Evolutionary conservation across 177 flowering plant species (phyloP).

Genomic region (Vitis hybrid): DNA sequence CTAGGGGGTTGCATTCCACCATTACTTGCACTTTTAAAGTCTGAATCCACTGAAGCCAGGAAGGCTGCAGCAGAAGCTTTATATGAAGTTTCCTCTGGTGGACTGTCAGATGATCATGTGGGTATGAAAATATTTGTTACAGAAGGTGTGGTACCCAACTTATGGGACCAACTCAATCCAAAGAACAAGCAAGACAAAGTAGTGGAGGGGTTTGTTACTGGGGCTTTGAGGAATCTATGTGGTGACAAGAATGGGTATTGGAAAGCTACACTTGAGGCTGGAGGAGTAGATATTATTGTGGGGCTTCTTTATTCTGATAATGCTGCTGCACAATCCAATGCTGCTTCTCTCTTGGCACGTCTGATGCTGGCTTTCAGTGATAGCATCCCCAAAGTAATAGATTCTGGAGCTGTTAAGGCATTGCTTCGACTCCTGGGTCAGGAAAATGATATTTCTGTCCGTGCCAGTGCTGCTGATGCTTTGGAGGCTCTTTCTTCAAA

Average conservation of each 20-base stretch:
- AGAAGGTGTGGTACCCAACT: slow-evolving; percentile 85
- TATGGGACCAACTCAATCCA: slow-evolving; percentile 81
- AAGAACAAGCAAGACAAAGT: slow-evolving; percentile 71
- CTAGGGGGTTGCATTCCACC: slow-evolving; percentile 93
- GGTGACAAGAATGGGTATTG: slow-evolving; percentile 83
- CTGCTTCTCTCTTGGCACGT: slow-evolving; percentile 88
- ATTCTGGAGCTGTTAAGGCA: slow-evolving; percentile 68
- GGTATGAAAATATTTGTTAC: slow-evolving; percentile 90
- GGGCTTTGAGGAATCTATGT: slow-evolving; percentile 87
- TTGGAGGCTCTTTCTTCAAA: slow-evolving; percentile 73
- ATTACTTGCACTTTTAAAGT: slow-evolving; percentile 75
- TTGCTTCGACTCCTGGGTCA: slow-evolving; percentile 59
- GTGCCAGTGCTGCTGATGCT: slow-evolving; percentile 91
- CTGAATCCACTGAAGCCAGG: slow-evolving; percentile 64
- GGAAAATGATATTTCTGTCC: slow-evolving; percentile 72
- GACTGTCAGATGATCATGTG: slow-evolving; percentile 82
- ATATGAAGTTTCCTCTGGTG: slow-evolving; percentile 78
- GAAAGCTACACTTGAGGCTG: slow-evolving; percentile 76
- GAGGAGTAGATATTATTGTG: slow-evolving; percentile 82
- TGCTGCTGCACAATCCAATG: slow-evolving; percentile 74
- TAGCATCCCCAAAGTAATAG: slow-evolving; percentile 75
- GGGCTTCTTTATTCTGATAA: slow-evolving; percentile 77
- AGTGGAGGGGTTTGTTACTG: slow-evolving; percentile 82
- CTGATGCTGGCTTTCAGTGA: slow-evolving; percentile 71
- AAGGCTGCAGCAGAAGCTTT: slow-evolving; percentile 92